Evolutionary conservation across 2,329 filamentous ascomycete species (phyloP).

Genomic region (Sarocladium brachiariae): DNA sequence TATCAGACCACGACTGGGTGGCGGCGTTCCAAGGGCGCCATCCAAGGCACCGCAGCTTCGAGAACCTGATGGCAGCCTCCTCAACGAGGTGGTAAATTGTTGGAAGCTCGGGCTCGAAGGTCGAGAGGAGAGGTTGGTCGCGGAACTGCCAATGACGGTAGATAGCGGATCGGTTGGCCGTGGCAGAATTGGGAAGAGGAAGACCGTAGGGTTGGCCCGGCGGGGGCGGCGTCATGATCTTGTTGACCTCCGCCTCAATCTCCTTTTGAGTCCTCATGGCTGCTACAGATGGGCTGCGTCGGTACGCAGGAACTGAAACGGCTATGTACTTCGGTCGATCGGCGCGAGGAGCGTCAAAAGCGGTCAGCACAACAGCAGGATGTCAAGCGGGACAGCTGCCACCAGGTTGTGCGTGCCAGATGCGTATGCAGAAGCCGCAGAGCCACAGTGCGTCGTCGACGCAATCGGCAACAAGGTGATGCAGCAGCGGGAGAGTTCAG

Average conservation of each 20-base stretch:
- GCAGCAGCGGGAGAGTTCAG: neutral
- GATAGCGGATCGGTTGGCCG: slow-evolving; percentile 63
- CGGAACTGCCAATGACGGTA: slow-evolving; percentile 79
- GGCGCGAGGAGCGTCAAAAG: neutral
- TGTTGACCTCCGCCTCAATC: slow-evolving; percentile 36
- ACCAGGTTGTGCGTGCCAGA: neutral
- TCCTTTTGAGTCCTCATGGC: slow-evolving; percentile 16
- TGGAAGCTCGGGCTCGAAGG: slow-evolving; percentile 61
- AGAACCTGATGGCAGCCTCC: slow-evolving; percentile 50
- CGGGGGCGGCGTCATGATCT: slow-evolving; percentile 57
- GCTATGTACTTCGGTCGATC: neutral
- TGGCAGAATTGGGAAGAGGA: slow-evolving; percentile 66
- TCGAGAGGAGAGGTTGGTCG: slow-evolving; percentile 63
- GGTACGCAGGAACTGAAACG: neutral
- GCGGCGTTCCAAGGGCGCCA: slow-evolving; percentile 69
- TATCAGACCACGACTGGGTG: slow-evolving; percentile 65
- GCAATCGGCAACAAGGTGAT: neutral
- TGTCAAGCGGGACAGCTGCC: neutral
- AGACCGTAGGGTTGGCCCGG: slow-evolving; percentile 73
- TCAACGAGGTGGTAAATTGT: slow-evolving; percentile 83
- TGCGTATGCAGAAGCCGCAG: slow-evolving; percentile 4
- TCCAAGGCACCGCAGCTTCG: slow-evolving; percentile 70
- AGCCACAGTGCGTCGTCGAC: neutral
- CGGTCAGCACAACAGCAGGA: neutral
- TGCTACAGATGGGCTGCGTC: slow-evolving; percentile 2